Conservation (phyloP, 1,284 basidiomycete species). For the Fomitopsis schrenkii region DNA sequence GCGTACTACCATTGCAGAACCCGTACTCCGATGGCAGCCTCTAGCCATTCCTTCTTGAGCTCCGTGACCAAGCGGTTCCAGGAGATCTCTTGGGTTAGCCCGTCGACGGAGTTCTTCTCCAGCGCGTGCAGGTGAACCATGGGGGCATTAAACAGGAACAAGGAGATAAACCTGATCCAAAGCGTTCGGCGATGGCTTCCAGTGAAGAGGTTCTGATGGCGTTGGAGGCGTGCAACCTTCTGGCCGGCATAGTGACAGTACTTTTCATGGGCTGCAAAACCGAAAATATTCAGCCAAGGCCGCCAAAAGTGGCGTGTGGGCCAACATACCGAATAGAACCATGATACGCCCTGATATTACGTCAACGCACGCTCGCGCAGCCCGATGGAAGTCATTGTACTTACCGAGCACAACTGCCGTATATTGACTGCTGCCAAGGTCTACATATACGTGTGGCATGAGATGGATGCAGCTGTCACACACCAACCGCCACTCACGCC, state of each 20-base stretch:
- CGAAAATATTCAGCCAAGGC: not conserved
- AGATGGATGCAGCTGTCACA: not conserved
- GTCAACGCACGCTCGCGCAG: not conserved
- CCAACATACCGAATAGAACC: slow-evolving; percentile 38
- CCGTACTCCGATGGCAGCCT: slow-evolving; percentile 46
- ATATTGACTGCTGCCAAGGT: slow-evolving; percentile 20
- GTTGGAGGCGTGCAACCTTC: slow-evolving; percentile 43
- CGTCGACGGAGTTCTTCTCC: slow-evolving; percentile 39
- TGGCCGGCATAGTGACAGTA: slow-evolving; percentile 53
- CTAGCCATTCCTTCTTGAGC: slow-evolving; percentile 45
- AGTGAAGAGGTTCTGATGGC: slow-evolving; percentile 38
- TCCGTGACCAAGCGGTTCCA: slow-evolving; percentile 40
- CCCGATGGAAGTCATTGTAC: not conserved
- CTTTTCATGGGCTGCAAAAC: slow-evolving; percentile 32
- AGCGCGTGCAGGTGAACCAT: slow-evolving; percentile 35
- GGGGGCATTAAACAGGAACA: slow-evolving; percentile 40
- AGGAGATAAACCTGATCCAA: slow-evolving; percentile 29
- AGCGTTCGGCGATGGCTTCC: slow-evolving; percentile 23
- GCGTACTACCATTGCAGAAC: not conserved
- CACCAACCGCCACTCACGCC: slow-evolving; percentile 25
- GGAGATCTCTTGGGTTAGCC: slow-evolving; percentile 30
- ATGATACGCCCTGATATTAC: slow-evolving; percentile 37
- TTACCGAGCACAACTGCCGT: slow-evolving; percentile 37
- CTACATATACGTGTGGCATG: not conserved
- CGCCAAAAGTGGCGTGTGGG: not conserved